Evolutionary conservation across 2,329 filamentous ascomycete species (phyloP).

Genomic region (Aspergillus sp.): DNA sequence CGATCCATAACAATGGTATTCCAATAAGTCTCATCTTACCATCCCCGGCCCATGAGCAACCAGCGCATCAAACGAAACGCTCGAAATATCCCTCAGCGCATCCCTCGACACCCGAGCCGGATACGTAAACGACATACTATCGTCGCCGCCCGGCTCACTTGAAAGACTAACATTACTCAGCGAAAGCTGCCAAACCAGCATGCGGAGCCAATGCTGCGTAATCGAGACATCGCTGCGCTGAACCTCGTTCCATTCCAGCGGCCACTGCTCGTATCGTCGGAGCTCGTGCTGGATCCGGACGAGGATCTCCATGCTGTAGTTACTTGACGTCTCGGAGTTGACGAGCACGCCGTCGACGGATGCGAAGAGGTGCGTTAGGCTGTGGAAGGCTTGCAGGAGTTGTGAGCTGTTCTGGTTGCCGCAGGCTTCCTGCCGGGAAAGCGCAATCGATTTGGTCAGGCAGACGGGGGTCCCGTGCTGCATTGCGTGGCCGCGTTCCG

Average conservation of each 20-base stretch:
- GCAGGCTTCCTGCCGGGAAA: not conserved
- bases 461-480: not conserved
- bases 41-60: not conserved
- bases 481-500: not conserved
- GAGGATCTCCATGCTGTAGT: not conserved
- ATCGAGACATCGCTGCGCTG: not conserved
- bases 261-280: not conserved
- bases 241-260: not conserved
- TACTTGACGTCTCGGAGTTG: not conserved
- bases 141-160: not conserved
- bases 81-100: not conserved
- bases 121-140: not conserved
- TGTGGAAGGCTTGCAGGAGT: not conserved
- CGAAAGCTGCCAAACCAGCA: not conserved
- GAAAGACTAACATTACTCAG: not conserved
- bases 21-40: not conserved
- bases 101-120: not conserved
- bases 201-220: not conserved
- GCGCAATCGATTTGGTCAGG: not conserved
- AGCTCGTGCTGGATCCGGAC: not conserved
- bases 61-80: not conserved
- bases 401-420: not conserved
- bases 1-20: too few relatives aligned
- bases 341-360: not conserved
- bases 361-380: not conserved